These are phyloP conservation scores for Colletotrichum siamense DNA, from an alignment of 2,329 filamentous ascomycete genomes.

Conservation along the genomic window DNA sequence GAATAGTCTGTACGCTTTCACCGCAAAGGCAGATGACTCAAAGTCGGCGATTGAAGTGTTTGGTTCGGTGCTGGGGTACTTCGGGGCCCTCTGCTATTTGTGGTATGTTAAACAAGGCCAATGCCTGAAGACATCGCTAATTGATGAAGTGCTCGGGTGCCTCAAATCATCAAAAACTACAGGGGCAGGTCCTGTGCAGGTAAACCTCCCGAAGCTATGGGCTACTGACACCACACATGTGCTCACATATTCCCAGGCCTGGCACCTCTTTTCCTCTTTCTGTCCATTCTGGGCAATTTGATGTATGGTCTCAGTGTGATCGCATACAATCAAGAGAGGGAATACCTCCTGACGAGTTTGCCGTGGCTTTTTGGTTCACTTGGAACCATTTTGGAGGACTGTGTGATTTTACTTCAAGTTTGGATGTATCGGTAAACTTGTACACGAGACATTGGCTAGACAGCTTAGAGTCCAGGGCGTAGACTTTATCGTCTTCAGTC, in stretches of 20 bases:
- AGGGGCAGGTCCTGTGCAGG: slow-evolving; percentile 4
- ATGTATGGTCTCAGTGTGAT: slow-evolving; percentile 12
- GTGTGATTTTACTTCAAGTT: neutral
- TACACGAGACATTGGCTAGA: neutral
- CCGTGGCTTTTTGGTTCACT: slow-evolving; percentile 10
- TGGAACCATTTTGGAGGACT: slow-evolving; percentile 4
- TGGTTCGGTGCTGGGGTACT: neutral
- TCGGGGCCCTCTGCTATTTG: slow-evolving; percentile 7
- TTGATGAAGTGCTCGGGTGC: neutral
- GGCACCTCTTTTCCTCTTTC: neutral
- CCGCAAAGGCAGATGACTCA: neutral
- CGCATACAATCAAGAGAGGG: slow-evolving; percentile 1
- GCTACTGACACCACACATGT: rapidly evolving
- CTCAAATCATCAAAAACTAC: slow-evolving; percentile 10
- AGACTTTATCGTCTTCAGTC: neutral
- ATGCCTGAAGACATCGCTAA: neutral
- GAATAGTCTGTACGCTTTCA: neutral
- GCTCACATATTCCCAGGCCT: neutral
- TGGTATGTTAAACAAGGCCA: neutral
- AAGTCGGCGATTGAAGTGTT: neutral
- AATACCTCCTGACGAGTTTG: slow-evolving; percentile 1
- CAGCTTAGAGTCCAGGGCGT: neutral
- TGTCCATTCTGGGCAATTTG: slow-evolving; percentile 2
- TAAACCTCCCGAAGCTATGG: neutral
- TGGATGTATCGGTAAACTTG: neutral